Conservation (phyloP, 192 early-diverging fungal genomes). For the Linnemannia schmuckeri region DNA sequence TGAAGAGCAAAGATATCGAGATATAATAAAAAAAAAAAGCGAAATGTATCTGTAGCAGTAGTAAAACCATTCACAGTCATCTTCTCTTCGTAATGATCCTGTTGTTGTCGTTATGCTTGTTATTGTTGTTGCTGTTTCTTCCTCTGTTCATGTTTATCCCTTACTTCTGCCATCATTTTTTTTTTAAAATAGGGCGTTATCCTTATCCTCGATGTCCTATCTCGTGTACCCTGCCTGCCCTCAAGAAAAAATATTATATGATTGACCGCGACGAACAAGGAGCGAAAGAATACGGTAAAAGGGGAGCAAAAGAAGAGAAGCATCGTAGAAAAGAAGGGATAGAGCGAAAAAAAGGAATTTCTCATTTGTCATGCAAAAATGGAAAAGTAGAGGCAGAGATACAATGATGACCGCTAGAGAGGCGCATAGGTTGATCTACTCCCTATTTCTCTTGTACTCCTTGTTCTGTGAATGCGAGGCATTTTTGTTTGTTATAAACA, state of each 20-base stretch:
- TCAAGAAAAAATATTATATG: background rate
- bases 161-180: background rate
- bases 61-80: too few relatives aligned
- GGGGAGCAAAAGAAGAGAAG: background rate
- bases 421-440: background rate
- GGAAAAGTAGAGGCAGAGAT: too few relatives aligned
- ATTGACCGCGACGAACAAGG: background rate
- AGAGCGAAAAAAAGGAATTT: background rate
- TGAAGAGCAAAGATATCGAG: too few relatives aligned
- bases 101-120: too few relatives aligned
- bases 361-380: background rate
- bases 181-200: background rate
- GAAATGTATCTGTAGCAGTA: too few relatives aligned
- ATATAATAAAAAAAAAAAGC: too few relatives aligned
- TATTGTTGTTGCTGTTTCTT: too few relatives aligned
- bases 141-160: background rate
- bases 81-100: too few relatives aligned
- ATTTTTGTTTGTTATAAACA: background rate
- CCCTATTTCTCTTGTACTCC: background rate
- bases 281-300: background rate
- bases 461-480: background rate
- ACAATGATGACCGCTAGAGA: background rate
- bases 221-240: background rate
- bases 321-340: background rate
- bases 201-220: background rate